Evolutionary conservation across 208 protist genomes (phyloP), one percentile per base, ranked within the genome.

Genomic region (Crithidia mellificae): DNA sequence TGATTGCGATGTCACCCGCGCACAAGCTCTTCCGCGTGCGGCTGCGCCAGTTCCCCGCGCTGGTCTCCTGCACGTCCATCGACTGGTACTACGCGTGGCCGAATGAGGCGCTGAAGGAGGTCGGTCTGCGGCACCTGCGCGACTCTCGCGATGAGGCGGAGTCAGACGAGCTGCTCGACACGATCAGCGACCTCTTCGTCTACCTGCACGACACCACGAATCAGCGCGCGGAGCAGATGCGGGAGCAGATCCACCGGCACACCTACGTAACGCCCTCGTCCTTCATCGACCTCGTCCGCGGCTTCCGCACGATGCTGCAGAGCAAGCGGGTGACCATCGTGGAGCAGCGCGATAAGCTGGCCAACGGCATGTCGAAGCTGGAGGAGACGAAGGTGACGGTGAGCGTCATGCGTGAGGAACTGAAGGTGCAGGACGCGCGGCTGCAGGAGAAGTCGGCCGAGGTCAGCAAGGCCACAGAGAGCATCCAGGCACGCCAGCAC

Each of bases 71-170:
- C 83, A 98, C 96, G 6, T 98, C 96, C 30, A 99, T 99, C 71
- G 97, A 99, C 80, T 99, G 98, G 97, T 99, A 99, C 82, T 77
- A 86, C 44, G 93, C 96, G 55, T 99, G 98, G 98, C 98, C 98
- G 32, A 87, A 87, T 43, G 94, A 98, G 61, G 98, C 98, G 47
- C 87, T 99, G 39, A 88, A 90, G 58, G 97, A 99, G 84, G 91
- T 97, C 22, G 93, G 89, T 41, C 63, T 95, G 43, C 88, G 91
- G 36, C 91, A 91, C 70, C 78, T 97, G 38, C 52, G 85, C 55
- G 89, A 95, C 46, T 79, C 84, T n/a, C 81, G 92, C 39, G 95
- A 97, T 69, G 49, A 62, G 19, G 70, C 77, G n/a, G 96, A 99
- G 59, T 72, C 88, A 0, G 87, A 98, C 55, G 85, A 93, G 73